Percentiles rank a stretch among this genome's conserved stretches.
Conservation (phyloP, 371 early-diverging fungal species). For the Saksenaea vasiformis region DNA sequence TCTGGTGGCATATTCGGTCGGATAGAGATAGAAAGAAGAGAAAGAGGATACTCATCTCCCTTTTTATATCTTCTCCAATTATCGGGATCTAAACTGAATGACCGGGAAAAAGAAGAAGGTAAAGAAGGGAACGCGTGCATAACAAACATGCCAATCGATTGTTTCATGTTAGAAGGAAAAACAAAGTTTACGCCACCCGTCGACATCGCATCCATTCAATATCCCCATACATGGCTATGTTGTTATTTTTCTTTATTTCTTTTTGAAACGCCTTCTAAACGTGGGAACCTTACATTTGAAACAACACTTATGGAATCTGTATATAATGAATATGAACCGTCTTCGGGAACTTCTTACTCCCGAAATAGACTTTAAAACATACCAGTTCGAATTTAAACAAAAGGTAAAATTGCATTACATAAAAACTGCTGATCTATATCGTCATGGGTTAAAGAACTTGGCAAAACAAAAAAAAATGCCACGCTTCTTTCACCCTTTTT, state of each 20-base stretch:
- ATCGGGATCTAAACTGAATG: not conserved
- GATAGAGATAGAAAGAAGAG: not conserved
- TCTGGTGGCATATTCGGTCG: constrained; percentile 29
- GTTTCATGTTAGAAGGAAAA: constrained; percentile 1
- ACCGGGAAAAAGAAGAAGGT: not conserved
- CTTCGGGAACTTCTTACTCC: no score
- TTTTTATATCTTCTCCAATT: not conserved
- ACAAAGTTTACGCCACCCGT: constrained; percentile 7
- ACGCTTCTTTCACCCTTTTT: no score
- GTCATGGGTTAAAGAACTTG: not conserved
- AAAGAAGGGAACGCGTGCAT: not conserved
- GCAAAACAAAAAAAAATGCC: not conserved
- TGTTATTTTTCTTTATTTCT: not conserved
- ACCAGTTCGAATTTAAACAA: not conserved
- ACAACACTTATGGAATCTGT: not conserved
- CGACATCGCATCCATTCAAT: constrained; percentile 3
- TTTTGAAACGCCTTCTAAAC: not conserved
- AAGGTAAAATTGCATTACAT: not conserved
- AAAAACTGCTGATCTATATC: not conserved
- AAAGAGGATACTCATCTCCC: not conserved
- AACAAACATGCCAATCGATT: constrained; percentile 5
- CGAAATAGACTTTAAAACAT: not conserved
- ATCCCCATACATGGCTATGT: constrained; percentile 2
- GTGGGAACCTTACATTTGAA: constrained; percentile 1
- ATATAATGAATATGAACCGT: no score